Evolutionary conservation across 2,329 filamentous ascomycete genomes (phyloP).

Genomic region (Ploettnerulaceae sp.): DNA sequence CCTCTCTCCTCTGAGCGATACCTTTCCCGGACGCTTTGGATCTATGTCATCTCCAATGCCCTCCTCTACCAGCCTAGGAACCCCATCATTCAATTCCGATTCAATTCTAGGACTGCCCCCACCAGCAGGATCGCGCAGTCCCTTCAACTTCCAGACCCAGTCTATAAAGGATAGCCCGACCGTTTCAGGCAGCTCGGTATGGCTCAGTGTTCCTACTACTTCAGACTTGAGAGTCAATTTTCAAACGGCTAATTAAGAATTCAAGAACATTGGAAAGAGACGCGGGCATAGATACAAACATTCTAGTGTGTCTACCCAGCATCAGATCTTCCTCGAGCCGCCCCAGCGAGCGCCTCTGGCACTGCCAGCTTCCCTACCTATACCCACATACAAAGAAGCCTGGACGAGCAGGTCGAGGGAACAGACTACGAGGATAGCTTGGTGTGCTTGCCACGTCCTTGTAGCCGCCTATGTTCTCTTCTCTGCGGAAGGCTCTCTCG

Average conservation of each 20-base stretch:
- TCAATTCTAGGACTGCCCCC: constrained; percentile 32
- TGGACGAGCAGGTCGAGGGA: constrained; percentile 85
- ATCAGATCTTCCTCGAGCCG: constrained; percentile 95
- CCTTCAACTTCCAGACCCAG: constrained; percentile 93
- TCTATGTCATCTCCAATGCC: constrained; percentile 33
- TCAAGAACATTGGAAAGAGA: constrained; percentile 80
- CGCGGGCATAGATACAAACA: constrained; percentile 98
- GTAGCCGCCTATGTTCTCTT: constrained; percentile 83
- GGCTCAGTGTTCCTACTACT: too few relatives aligned
- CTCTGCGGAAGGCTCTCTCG: constrained; percentile 77
- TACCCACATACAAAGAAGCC: constrained; percentile 84
- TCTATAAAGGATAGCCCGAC: constrained; percentile 64
- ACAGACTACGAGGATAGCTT: constrained; percentile 76
- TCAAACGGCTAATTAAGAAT: too few relatives aligned
- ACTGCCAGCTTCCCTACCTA: constrained; percentile 84
- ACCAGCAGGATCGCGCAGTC: constrained; percentile 46
- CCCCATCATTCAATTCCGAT: constrained; percentile 20
- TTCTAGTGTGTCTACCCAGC: constrained; percentile 79
- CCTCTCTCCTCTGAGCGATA: constrained; percentile 42
- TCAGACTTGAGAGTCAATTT: too few relatives aligned
- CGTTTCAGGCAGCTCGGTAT: constrained; percentile 68
- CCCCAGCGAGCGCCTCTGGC: constrained; percentile 79
- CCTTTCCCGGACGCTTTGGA: constrained; percentile 32
- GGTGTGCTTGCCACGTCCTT: constrained; percentile 83
- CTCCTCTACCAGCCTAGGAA: constrained; percentile 23